Evolutionary conservation across 805 yeast genomes (phyloP), one percentile per base, ranked within the genome.

Genomic region (Yarrowia osloensis): DNA sequence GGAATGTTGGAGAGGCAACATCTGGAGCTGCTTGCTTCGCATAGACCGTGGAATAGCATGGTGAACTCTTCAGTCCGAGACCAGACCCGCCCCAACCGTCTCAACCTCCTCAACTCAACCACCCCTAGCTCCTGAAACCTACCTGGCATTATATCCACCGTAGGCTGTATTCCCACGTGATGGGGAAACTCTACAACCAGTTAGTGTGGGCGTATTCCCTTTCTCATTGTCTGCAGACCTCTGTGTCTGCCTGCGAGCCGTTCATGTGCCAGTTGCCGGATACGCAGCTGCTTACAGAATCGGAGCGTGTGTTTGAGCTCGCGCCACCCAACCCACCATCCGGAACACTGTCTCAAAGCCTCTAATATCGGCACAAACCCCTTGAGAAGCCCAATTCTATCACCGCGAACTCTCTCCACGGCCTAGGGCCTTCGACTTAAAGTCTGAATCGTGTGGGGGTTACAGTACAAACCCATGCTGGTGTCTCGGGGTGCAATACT

Each of bases 251-350:
- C 11, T 49, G 35, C 24, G 24, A 49, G 54, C 54, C 54, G 21
- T 4, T 26, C 19, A 46, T 15, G 31, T 46, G 31, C 19, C 50
- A 17, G 12, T 3, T 15, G 6, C 21, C 52, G 52, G 54, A 49
- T 49, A 49, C 54, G 37, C 54, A 49, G 54, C 54, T 29, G 54
- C 21, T 24, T 49, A 49, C 37, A 49, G 54, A 29, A 12, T 24
- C 21, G 17, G 21, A 17, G 50, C 50, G 21, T 17, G 15, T 24
- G 49, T 24, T 24, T 46, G 15, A 19, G 24, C 44, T 40, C 3
- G 44, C 8, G n/a, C 47, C 21, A 22, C 24, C 19, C 19, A 9
- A 22, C 9, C 47, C 28, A 19, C 28, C 28, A 5, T 22, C 47
- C 47, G 28, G 47, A 22, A 5, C 17, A 12, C 28, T 42, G 47